Base-by-base conservation (phyloP, 2,329 filamentous ascomycete genomes). In the Huntiella savannae region DNA sequence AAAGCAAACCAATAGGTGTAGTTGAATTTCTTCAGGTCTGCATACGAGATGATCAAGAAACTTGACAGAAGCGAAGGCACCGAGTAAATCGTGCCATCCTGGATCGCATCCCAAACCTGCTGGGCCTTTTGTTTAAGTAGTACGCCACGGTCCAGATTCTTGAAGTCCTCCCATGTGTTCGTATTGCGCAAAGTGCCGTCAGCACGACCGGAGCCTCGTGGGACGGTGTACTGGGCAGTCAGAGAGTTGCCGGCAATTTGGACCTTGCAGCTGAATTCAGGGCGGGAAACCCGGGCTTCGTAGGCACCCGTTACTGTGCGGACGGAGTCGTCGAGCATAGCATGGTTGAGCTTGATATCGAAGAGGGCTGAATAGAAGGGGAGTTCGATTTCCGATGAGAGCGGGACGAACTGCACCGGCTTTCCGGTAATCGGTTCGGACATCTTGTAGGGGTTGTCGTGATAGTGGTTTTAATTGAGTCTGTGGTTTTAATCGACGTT, bases 1-100 rank as follows among this genome's bases (percentile, higher is more conserved):
- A 93, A 98, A 4, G 82, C 88, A 61, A 96, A 96, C 77, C 92
- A 93, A 63, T 96, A 96, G n/a, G 81, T 85, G 59, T 96, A 95
- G 52, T 79, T 84, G 65, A 96, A 96, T 58, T 92, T 95, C 62
- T 98, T 98, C 33, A 98, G 71, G 58, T 98, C 88, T 51, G 91
- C 88, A 59, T 84, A 98, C 12, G 85, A 94, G 40, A 96, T 75
- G 49, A 92, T 77, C 19, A 83, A 73, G 60, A 95, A 96, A 5
- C 84, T 91, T 4, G 85, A 78, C 13, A 98, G 75, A 2, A 96
- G 71, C 4, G 88, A 95, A 2, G 91, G 91, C 43, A 88, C 83
- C 7, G 86, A 91, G 63, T 93, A 96, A 54, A 98, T 94, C 36
- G 84, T 92, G 49, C 87, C 88, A 62, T 98, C 91, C 53, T 86